Percentiles rank a stretch among this genome's conserved stretches.
These are phyloP conservation scores for Scedosporium apiospermum DNA, from an alignment of 2,329 filamentous ascomycete species.

Conservation along the genomic window DNA sequence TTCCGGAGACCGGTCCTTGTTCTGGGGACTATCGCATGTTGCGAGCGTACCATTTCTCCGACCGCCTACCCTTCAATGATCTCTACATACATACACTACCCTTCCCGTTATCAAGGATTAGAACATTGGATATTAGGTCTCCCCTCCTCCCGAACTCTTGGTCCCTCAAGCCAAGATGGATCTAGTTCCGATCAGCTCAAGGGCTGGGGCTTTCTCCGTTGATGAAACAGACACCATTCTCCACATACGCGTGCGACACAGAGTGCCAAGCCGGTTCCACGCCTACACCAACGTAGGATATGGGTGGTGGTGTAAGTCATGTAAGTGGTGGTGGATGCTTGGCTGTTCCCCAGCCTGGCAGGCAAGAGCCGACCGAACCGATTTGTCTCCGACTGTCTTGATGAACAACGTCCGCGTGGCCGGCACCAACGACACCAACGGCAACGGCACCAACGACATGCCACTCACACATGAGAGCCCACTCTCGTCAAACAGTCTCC, in stretches of 20 bases:
- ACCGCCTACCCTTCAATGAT: not conserved
- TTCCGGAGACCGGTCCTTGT: not conserved
- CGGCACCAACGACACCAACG: no score
- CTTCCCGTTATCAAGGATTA: no score
- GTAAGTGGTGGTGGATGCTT: not conserved
- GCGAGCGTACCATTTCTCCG: not conserved
- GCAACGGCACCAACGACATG: no score
- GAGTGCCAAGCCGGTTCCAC: not conserved
- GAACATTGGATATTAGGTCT: not conserved
- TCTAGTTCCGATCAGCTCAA: not conserved
- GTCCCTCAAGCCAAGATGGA: not conserved
- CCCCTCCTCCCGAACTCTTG: not conserved
- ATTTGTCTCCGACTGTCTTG: not conserved
- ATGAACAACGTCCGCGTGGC: no score
- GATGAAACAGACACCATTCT: not conserved
- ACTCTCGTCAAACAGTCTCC: not conserved
- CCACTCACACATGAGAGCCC: no score
- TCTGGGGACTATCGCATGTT: not conserved
- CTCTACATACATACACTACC: not conserved
- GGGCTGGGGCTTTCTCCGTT: not conserved
- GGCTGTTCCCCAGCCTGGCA: not conserved
- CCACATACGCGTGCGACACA: not conserved
- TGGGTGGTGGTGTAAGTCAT: no score
- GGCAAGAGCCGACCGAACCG: not conserved
- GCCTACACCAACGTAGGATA: not conserved